Base-by-base conservation (phyloP, 805 yeast species). In the Saccharomycopsis amapae region DNA sequence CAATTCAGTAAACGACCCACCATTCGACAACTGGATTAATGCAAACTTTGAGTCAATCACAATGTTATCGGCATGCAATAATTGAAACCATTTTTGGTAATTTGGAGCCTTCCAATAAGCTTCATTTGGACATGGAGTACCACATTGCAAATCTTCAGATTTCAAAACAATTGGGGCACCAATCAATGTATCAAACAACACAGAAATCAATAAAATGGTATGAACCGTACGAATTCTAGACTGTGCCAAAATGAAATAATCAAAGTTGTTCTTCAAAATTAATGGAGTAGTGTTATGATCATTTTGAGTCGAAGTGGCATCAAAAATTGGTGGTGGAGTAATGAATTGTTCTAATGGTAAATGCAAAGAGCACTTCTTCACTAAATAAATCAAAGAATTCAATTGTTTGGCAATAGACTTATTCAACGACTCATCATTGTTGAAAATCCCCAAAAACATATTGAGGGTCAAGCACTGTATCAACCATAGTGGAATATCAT, bases 371-470 rank as follows among this genome's bases (percentile, higher is more conserved):
- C 81, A 0, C 84, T 69, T 55, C 81, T 85, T 15, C 65, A 89
- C 81, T 58, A 89, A 65, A 18, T 87, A 81, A 52, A 84, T 79
- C 55, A 88, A 71, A 0, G 95, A 90, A 62, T 80, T 81, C 35
- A 88, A 75, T 58, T 86, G 94, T 26, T 89, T 74, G 10, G 85
- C 77, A 45, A 89, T 87, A 42, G 84, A 81, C 55, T 79, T 81
- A 24, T 45, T 45, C 53, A 84, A 81, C 44, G 79, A 80, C 3
- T 67, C 59, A 50, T 73, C 78, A 49, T 71, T 72, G 41, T 86
- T 84, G 66, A 88, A 88, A 30, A 89, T 71, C 1, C 96, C 96
- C 59, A 85, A 81, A 42, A 87, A 77, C 7, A 86, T 88, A 26
- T 88, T 75, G 38, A 90, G 69, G 0, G 89, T 80, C 61, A 87